These are phyloP conservation scores for Phytopythium cucurbitacearum DNA, from an alignment of 352 stramenopile species.

Conservation along the genomic window DNA sequence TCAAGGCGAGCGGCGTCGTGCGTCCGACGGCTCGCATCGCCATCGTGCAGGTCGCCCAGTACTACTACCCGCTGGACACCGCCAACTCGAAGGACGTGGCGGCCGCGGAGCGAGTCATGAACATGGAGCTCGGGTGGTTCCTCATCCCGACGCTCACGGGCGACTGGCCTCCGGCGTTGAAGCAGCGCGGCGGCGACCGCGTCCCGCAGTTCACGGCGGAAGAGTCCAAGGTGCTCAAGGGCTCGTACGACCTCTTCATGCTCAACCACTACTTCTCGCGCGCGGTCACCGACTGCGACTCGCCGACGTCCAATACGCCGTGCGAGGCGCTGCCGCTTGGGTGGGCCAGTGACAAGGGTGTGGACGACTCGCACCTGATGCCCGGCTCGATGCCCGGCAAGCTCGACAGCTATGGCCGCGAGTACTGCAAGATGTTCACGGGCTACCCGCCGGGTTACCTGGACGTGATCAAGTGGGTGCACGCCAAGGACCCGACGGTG, in stretches of 20 bases:
- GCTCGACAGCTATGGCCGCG: slow-evolving; percentile 27
- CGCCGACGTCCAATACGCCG: slow-evolving; percentile 18
- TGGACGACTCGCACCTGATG: slow-evolving; percentile 50
- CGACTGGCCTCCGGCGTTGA: slow-evolving; percentile 91
- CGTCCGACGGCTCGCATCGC: slow-evolving; percentile 72
- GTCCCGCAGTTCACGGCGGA: slow-evolving; percentile 85
- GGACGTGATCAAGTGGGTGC: slow-evolving; percentile 54
- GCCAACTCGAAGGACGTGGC: slow-evolving; percentile 32
- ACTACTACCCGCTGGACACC: slow-evolving; percentile 67
- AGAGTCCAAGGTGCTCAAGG: slow-evolving; percentile 61
- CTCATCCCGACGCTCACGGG: slow-evolving; percentile 85
- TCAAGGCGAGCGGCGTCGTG: slow-evolving; percentile 18
- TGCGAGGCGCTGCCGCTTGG: slow-evolving; percentile 36
- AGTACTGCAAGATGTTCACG: slow-evolving; percentile 44
- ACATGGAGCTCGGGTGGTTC: slow-evolving; percentile 92
- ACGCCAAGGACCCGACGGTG: slow-evolving; percentile 28
- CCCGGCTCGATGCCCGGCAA: slow-evolving; percentile 53
- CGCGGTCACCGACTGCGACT: slow-evolving; percentile 46
- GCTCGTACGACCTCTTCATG: slow-evolving; percentile 91
- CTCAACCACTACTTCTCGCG: slow-evolving; percentile 92
- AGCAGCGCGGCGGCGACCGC: slow-evolving; percentile 60
- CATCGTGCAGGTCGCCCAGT: slow-evolving; percentile 88
- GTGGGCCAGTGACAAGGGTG: slow-evolving; percentile 42
- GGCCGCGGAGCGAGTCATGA: slow-evolving; percentile 79
- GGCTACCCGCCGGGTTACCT: slow-evolving; percentile 55